phyloP scores from a whole-genome alignment of 2,329 filamentous ascomycete species.

The Exophiala calicioides region DNA sequence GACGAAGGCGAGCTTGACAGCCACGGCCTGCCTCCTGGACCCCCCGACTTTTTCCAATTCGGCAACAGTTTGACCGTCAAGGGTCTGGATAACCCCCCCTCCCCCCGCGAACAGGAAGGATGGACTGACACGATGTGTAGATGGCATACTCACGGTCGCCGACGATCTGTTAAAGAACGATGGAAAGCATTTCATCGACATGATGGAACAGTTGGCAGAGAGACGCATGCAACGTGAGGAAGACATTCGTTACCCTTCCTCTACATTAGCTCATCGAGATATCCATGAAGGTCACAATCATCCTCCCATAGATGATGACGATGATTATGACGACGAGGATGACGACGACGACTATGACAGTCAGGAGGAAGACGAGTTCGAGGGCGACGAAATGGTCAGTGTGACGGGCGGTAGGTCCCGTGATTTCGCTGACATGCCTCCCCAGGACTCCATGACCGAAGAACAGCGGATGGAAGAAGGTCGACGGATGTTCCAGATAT shows the following conservation, averaged over 20 bases:
- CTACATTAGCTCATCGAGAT: constrained; percentile 57
- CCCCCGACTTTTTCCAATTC: constrained; percentile 93
- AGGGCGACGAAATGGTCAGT: constrained; percentile 65
- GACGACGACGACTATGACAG: constrained; percentile 67
- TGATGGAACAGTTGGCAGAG: constrained; percentile 99
- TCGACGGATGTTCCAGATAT: constrained; percentile 98
- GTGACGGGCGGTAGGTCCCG: constrained; percentile 33
- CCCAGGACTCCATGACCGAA: constrained; percentile 91
- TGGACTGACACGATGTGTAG: constrained; percentile 44
- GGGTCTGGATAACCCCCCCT: too few species aligned
- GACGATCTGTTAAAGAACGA: constrained; percentile 99
- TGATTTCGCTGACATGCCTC: constrained; percentile 39
- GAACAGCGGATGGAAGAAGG: constrained; percentile 99
- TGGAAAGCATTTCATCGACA: constrained; percentile 99
- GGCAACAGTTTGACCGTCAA: constrained; percentile 96
- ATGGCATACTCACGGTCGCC: constrained; percentile 96
- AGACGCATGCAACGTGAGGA: constrained; percentile 96
- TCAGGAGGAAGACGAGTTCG: constrained; percentile 65
- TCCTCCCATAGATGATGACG: constrained; percentile 71
- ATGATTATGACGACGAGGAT: constrained; percentile 74
- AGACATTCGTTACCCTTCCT: constrained; percentile 72
- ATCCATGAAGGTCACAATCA: constrained; percentile 73
- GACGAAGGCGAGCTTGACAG: constrained; percentile 64
- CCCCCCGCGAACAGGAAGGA: too few species aligned
- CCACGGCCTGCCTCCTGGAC: constrained; percentile 65